These are phyloP conservation scores for Parietaria judaica DNA, from an alignment of 306 rosid genomes.

Conservation along the genomic window DNA sequence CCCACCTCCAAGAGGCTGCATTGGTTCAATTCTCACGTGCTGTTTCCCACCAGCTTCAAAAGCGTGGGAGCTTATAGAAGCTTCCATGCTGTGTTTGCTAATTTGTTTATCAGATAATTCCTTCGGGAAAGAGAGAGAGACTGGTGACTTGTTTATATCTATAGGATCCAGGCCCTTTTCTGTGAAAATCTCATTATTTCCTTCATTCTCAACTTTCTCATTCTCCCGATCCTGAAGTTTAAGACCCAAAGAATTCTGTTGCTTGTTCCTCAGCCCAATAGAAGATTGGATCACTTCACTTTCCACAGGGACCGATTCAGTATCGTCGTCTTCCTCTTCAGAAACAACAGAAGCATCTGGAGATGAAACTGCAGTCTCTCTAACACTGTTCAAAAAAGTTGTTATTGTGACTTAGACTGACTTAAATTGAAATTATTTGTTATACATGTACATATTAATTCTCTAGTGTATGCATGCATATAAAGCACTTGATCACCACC, in stretches of 20 bases:
- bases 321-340: constrained; percentile 36
- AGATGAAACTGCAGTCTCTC: constrained; percentile 33
- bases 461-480: too few species aligned
- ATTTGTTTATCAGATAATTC: constrained; percentile 20
- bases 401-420: too few species aligned
- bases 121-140: constrained; percentile 18
- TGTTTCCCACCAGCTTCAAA: constrained; percentile 27
- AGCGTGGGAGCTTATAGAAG: constrained; percentile 23
- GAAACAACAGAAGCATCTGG: constrained; percentile 33
- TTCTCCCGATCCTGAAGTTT: constrained; percentile 21
- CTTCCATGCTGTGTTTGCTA: constrained; percentile 28
- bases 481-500: too few species aligned
- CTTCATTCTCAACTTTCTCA: constrained; percentile 21
- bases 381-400: constrained; percentile 33
- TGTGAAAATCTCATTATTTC: constrained; percentile 13
- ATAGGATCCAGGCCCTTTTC: constrained; percentile 35
- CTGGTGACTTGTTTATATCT: constrained; percentile 26
- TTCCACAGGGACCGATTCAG: constrained; percentile 22
- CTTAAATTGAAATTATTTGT: too few species aligned
- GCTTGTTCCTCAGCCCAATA: constrained; percentile 25
- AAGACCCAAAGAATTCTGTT: constrained; percentile 24
- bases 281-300: constrained; percentile 21
- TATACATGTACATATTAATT: too few species aligned
- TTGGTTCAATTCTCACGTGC: constrained; percentile 14
- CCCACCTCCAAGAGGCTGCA: constrained; percentile 13